Evolutionary conservation across 2,329 filamentous ascomycete species (phyloP), one percentile per base, ranked within the genome.

Genomic region (Monosporascus sp.): DNA sequence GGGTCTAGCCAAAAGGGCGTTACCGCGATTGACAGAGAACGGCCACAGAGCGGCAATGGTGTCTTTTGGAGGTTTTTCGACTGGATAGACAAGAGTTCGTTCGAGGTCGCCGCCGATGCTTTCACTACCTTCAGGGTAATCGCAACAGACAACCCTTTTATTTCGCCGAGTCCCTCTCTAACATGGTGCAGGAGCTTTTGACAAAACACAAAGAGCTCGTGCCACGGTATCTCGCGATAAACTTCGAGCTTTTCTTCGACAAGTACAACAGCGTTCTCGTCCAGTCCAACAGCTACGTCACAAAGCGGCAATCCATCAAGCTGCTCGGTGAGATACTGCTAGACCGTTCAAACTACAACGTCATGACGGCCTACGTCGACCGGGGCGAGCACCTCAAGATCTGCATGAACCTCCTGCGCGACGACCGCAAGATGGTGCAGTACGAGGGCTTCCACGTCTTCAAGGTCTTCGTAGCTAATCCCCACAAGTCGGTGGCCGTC

Each of bases 371-470:
- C 58, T 99, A 97, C 69, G 94, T 99, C 54, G 92, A 96, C 70
- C 87, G 88, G 48, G 92, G 92, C 56, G 93, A 97, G 69, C 92
- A 99, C 68, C 82, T 99, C 63, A 99, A 99, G 76, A 88, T 97
- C 59, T 94, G 92, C 76, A 99, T 99, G 94, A 97, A 96, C 71
- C 79, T 99, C 55, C 77, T 99, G 56, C 87, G 91, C 61, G 94
- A 97, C 70, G 93, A 97, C 71, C 85, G 93, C 62, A 94, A 96
- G 72, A 99, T 99, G 92, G 94, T 99, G 57, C 94, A 97, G 73
- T 99, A 99, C 70, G 94, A 99, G 71, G 94, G 92, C 7, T 99
- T 99, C 71, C 94, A 99, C 69, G 93, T 99, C 43, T 99, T 99
- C 81, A 99, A 99, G 78, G 93, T 99, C 58, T 99, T 99, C 72